Conservation (phyloP, 1,284 basidiomycete species). For the Exsudoporus floridanus region DNA sequence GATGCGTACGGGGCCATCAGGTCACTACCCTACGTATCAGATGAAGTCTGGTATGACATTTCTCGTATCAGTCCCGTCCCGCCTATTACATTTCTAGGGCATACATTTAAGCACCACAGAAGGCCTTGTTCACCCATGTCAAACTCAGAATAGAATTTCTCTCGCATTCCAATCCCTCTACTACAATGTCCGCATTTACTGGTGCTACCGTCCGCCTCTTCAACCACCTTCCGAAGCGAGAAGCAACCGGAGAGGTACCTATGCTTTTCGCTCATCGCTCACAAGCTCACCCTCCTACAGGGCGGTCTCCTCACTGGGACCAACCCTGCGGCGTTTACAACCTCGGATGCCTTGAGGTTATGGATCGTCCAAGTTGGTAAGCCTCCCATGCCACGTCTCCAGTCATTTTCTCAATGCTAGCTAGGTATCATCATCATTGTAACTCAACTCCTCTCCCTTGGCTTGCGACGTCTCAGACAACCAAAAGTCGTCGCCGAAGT, state of each 20-base stretch:
- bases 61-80: background rate
- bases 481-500: constrained; percentile 78
- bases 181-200: constrained; percentile 12
- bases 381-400: constrained; percentile 12
- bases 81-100: too few species aligned
- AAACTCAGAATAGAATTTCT: too few species aligned
- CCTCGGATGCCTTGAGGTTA: constrained; percentile 60
- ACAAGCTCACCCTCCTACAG: constrained; percentile 28
- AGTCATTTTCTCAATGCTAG: background rate
- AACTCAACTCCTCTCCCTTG: constrained; percentile 60
- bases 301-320: constrained; percentile 51
- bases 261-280: too few species aligned
- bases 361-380: constrained; percentile 71
- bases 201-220: background rate
- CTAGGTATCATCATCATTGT: constrained; percentile 61
- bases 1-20: too few species aligned
- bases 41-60: too few species aligned
- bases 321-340: constrained; percentile 54
- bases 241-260: constrained; percentile 22
- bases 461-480: constrained; percentile 58
- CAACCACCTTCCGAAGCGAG: constrained; percentile 9
- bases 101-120: background rate
- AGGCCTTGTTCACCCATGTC: background rate
- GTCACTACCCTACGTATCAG: too few species aligned
- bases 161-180: background rate